Percentiles rank a stretch among this genome's conserved stretches.
Evolutionary conservation across 148 eudicot genomes (phyloP).

Genomic region (Beta vulgaris): DNA sequence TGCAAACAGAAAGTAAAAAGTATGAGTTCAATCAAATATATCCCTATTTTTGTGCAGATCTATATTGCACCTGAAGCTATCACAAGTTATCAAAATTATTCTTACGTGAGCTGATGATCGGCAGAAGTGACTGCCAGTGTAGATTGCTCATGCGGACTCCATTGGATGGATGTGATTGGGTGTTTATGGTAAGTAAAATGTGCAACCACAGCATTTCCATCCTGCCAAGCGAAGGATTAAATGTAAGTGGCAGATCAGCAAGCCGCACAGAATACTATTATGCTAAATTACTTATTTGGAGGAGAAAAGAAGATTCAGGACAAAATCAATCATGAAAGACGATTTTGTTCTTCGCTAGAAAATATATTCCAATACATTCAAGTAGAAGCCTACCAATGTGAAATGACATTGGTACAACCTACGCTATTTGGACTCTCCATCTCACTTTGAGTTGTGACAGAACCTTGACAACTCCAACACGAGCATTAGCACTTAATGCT

Average conservation of each 20-base stretch:
- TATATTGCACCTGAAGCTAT: not conserved
- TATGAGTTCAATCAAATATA: not conserved
- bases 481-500: no score
- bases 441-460: no score
- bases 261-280: not conserved
- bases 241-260: not conserved
- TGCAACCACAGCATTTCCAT: slow-evolving; percentile 68
- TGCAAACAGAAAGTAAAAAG: slow-evolving; percentile 16
- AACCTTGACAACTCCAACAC: no score
- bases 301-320: not conserved
- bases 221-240: slow-evolving; percentile 40
- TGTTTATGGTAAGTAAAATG: slow-evolving; percentile 87
- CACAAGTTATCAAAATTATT: not conserved
- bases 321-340: not conserved
- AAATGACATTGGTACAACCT: not conserved
- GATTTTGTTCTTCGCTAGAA: not conserved
- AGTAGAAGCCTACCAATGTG: not conserved
- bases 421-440: no score
- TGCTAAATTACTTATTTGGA: not conserved
- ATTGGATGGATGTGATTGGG: slow-evolving; percentile 93
- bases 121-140: slow-evolving; percentile 85
- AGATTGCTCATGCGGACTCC: slow-evolving; percentile 95
- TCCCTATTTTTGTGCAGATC: not conserved
- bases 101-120: slow-evolving; percentile 93
- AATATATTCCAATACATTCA: not conserved